Conservation (phyloP, 2,329 filamentous ascomycete species). For the Domatiomyces globalis region DNA sequence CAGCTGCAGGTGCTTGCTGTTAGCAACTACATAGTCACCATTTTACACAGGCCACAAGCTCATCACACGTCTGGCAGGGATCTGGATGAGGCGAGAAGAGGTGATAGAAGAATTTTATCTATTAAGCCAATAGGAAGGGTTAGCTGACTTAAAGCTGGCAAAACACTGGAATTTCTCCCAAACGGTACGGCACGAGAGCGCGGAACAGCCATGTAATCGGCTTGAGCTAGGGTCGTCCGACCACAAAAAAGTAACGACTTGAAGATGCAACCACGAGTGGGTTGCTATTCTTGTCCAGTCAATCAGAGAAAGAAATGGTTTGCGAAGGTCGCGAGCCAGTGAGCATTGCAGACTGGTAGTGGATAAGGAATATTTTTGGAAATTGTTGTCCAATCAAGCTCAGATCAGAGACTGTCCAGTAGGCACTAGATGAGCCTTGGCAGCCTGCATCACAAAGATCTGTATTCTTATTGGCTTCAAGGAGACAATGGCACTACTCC, state of each 20-base stretch:
- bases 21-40: neutral
- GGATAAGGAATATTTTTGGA: neutral
- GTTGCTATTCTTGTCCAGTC: neutral
- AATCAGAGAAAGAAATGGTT: neutral
- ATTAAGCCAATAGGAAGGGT: neutral
- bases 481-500: neutral
- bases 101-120: neutral
- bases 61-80: neutral
- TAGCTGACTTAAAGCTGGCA: neutral
- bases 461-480: neutral
- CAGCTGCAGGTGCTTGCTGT: neutral
- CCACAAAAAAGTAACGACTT: too few species aligned
- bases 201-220: neutral
- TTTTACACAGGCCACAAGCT: neutral
- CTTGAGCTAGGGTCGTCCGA: neutral
- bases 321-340: neutral
- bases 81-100: neutral
- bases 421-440: neutral
- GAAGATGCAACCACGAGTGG: neutral
- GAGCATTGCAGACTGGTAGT: too few species aligned
- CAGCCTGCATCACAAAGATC: neutral
- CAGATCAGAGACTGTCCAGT: neutral
- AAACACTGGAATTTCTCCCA: neutral
- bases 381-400: neutral
- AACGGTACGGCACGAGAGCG: conserved; percentile 1